Evolutionary conservation across 164 flowering plant species (phyloP), one percentile per base, ranked within the genome.

Genomic region (Chimonanthus salicifolius): DNA sequence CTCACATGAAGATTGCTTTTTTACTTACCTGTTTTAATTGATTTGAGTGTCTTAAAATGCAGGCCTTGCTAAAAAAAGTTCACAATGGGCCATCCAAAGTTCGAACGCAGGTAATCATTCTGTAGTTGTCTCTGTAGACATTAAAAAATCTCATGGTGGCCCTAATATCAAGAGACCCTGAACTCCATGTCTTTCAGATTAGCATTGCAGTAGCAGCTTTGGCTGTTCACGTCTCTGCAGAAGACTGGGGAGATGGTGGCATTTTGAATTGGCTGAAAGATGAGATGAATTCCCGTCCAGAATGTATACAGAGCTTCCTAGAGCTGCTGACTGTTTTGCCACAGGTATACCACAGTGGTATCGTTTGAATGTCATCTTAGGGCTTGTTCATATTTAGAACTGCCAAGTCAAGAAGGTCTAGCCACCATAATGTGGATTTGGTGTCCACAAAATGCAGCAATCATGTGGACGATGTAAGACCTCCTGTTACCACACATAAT

Each of bases 181-280:
- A 71, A 62, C 73, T 78, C 66, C 65, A 54, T 72, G 81, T 8
- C 76, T 68, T 77, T 71, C 83, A 96, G 99, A 92, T 96, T 81
- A 91, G 99, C 84, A 86, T 96, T 83, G 98, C 99, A 48, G 91
- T 96, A 67, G 99, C 99, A 64, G 97, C 99, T 33, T 85, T 94
- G 87, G 97, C 99, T 80, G 97, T 96, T 67, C 97, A 96, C 81
- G 97, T 96, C 54, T 86, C 98, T 73, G 87, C 87, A 18, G 93
- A 85, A 80, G 98, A 92, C 74, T 96, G 99, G 99, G 97, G 98
- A 70, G 93, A 84, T 84, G 98, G 97, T 74, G 97, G 99, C 50
- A 88, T 96, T 58, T 82, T 96, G 71, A 86, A 77, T 58, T 96
- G 99, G 99, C 86, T 94, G 13, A 83, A 84, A 80, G 89, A 88